Evolutionary conservation across 2,329 filamentous ascomycete species (phyloP), one percentile per base, ranked within the genome.

Genomic region (Fusarium camptoceras): DNA sequence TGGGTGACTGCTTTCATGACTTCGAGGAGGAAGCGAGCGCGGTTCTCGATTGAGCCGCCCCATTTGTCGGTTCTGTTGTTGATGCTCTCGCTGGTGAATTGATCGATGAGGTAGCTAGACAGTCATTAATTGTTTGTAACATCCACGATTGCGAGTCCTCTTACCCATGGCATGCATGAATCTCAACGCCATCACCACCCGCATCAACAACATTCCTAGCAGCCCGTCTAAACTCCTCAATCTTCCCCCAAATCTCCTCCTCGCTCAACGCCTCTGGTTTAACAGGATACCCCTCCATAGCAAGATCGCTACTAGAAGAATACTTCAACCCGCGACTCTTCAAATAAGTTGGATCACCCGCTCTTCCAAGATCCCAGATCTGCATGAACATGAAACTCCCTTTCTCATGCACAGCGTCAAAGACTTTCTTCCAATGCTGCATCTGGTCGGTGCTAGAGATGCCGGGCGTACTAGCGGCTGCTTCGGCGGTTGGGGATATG

Each of bases 141-240:
- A 34, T 6, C n/a, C 5, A 2, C 11, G 5, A 30, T 4, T 6
- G 2, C 8, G 2, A 11, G 0, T 15, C 2, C n/a, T 7, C 50
- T 47, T 18, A 91, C 1, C 88, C 87, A 66, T 89, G 88, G 5
- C 86, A 86, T 6, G 77, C 83, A 20, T 86, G 82, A 4, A 84
- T 78, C 73, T 94, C 91, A 58, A 93, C 88, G 11, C 88, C 89
- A 74, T 95, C 92, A 44, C 91, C 90, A 0, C 92, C 92, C 20
- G 85, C 84, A 16, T 88, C 78, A 6, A 93, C 76, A 0, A 91
- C 86, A 28, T 87, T 83, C 64, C 84, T 83, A 1, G 85, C 83
- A 2, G 86, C 85, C 0, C 82, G 83, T 3, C 84, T 86, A 77
- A 86, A 94, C 0, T 88, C 88, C 1, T 76, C 77, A 78, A 93